Evolutionary conservation across 768 basidiomycete genomes (phyloP).

Genomic region (Amylocystis lapponica): DNA sequence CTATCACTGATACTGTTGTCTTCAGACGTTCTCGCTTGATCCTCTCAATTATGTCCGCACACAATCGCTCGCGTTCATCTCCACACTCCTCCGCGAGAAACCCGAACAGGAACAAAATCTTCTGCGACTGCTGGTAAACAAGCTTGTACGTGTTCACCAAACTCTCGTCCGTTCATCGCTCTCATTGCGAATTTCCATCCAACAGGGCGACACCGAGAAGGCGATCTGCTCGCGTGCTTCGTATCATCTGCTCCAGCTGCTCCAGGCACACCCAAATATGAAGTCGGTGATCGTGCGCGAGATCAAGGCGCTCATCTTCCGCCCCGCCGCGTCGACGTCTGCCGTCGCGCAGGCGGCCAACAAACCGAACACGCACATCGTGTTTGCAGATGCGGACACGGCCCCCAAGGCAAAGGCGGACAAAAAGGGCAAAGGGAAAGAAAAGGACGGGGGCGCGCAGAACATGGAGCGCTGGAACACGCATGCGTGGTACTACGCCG

Average conservation of each 20-base stretch:
- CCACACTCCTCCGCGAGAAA: slow-evolving; percentile 77
- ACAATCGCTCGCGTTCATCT: slow-evolving; percentile 73
- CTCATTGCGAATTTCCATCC: neutral
- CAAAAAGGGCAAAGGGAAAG: slow-evolving; percentile 8
- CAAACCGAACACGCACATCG: slow-evolving; percentile 39
- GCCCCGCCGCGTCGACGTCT: slow-evolving; percentile 41
- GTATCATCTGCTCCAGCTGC: slow-evolving; percentile 80
- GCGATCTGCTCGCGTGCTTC: slow-evolving; percentile 86
- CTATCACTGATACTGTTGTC: no score
- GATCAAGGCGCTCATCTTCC: slow-evolving; percentile 72
- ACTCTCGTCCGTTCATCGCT: neutral
- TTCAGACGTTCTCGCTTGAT: slow-evolving; percentile 74
- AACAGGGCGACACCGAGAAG: slow-evolving; percentile 84
- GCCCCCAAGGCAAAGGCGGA: slow-evolving; percentile 18
- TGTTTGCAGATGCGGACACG: slow-evolving; percentile 38
- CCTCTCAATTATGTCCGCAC: slow-evolving; percentile 84
- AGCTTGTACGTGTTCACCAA: slow-evolving; percentile 54
- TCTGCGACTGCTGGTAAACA: slow-evolving; percentile 87
- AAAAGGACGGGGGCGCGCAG: slow-evolving; percentile 21
- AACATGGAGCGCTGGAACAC: slow-evolving; percentile 43
- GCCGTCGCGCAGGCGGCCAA: slow-evolving; percentile 23
- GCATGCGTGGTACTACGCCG: slow-evolving; percentile 87
- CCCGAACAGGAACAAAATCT: slow-evolving; percentile 98
- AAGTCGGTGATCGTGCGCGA: slow-evolving; percentile 86
- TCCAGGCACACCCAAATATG: slow-evolving; percentile 92